A percentile compares a stretch with the other conserved stretches of the same genome.
Evolutionary conservation across 192 early-diverging fungal species (phyloP).

Genomic region (Allomyces arbusculus): DNA sequence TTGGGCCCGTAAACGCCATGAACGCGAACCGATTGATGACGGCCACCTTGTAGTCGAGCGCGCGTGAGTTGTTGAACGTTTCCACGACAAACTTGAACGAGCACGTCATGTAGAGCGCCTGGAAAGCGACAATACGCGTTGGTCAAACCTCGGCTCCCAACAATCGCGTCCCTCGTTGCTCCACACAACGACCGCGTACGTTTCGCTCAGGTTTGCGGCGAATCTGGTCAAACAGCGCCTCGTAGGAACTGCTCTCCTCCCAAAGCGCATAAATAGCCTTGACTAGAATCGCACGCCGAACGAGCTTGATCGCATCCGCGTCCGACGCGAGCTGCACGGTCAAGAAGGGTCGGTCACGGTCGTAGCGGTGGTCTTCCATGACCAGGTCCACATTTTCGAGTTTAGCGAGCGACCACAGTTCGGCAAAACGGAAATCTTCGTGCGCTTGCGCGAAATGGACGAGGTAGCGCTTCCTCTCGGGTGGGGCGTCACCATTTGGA

Average conservation of each 20-base stretch:
- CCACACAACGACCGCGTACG: conserved; percentile 9
- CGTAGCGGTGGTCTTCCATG: conserved; percentile 39
- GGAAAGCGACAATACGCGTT: not conserved
- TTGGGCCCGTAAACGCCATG: conserved; percentile 60
- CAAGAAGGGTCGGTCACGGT: conserved; percentile 56
- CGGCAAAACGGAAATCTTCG: conserved; percentile 52
- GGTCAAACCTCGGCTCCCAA: not conserved
- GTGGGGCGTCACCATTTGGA: too few species aligned
- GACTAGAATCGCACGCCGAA: conserved; percentile 66
- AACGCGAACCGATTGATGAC: conserved; percentile 72
- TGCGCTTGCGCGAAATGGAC: conserved; percentile 57
- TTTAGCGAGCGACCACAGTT: conserved; percentile 63
- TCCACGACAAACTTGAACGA: conserved; percentile 61
- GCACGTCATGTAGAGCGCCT: conserved; percentile 22
- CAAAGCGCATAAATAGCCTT: conserved; percentile 58
- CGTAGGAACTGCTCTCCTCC: conserved; percentile 41
- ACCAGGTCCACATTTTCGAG: conserved; percentile 48
- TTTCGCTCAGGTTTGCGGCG: conserved; percentile 34
- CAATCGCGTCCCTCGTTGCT: not conserved
- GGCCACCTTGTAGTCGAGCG: conserved; percentile 46
- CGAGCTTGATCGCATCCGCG: conserved; percentile 47
- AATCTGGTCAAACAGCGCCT: conserved; percentile 34
- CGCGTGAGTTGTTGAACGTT: conserved; percentile 52
- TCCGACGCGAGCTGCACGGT: conserved; percentile 45
- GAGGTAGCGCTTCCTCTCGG: conserved; percentile 13